Evolutionary conservation across 2,329 filamentous ascomycete species (phyloP).

Genomic region (Periglandula ipomoeae): DNA sequence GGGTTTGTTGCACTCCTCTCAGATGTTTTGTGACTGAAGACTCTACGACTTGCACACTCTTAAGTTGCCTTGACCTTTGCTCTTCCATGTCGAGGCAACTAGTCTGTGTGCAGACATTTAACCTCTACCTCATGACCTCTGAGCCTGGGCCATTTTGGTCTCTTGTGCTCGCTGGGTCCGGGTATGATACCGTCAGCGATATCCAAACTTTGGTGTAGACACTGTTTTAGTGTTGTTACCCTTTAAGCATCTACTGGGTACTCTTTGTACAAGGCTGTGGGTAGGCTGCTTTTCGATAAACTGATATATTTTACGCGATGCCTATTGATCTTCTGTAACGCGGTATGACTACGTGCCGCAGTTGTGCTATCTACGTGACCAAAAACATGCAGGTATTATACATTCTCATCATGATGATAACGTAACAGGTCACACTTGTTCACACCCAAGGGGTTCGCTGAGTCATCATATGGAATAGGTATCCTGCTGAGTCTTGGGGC

Average conservation of each 20-base stretch:
- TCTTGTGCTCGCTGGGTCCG: conserved; percentile 16
- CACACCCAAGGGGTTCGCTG: too few species aligned
- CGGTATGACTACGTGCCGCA: neutral
- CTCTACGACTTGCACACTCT: conserved; percentile 63
- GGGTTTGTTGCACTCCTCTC: too few species aligned
- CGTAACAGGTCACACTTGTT: too few species aligned
- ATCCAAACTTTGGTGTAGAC: conserved; percentile 13
- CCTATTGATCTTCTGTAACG: neutral
- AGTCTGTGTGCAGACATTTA: conserved; percentile 91
- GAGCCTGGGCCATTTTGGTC: conserved; percentile 43
- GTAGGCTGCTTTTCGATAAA: conserved; percentile 16
- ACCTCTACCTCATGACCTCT: conserved; percentile 30
- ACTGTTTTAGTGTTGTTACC: conserved; percentile 20
- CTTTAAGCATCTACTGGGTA: conserved; percentile 27
- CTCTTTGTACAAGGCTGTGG: conserved; percentile 19
- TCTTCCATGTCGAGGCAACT: conserved; percentile 80
- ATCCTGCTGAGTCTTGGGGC: too few species aligned
- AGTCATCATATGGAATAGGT: too few species aligned
- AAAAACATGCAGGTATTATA: too few species aligned
- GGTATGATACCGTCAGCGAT: conserved; percentile 23
- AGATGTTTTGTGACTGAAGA: conserved; percentile 2
- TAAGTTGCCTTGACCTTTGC: conserved; percentile 79
- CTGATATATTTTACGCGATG: conserved; percentile 19
- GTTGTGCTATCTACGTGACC: too few species aligned
- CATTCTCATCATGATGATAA: too few species aligned